Evolutionary conservation across 1,284 basidiomycete species (phyloP).

Genomic region (Ganoderma resinaceum): DNA sequence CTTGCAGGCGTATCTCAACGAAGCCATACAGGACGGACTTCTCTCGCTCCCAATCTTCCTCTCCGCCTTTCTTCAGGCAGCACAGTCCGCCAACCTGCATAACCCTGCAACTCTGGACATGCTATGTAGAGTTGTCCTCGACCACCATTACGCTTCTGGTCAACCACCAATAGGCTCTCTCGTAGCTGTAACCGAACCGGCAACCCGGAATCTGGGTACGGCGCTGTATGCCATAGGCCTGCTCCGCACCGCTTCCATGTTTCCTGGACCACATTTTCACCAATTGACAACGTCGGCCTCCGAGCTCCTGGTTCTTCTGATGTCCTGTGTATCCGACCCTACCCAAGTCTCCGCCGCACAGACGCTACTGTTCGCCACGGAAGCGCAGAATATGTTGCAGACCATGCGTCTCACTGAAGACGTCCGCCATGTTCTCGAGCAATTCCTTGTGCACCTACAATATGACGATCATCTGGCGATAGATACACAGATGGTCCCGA

Average conservation of each 20-base stretch:
- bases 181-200: conserved; percentile 54
- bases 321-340: conserved; percentile 64
- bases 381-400: conserved; percentile 62
- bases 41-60: conserved; percentile 67
- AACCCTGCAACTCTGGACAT: conserved; percentile 69
- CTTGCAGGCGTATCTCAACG: conserved; percentile 66
- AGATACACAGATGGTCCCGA: conserved; percentile 74
- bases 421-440: conserved; percentile 64
- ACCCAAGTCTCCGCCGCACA: conserved; percentile 65
- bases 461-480: conserved; percentile 56
- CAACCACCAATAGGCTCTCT: conserved; percentile 58
- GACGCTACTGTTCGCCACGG: conserved; percentile 59
- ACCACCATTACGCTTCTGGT: conserved; percentile 66
- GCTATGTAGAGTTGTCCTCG: conserved; percentile 68
- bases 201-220: conserved; percentile 55
- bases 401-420: conserved; percentile 55
- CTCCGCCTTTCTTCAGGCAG: conserved; percentile 56
- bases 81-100: conserved; percentile 57
- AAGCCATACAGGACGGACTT: conserved; percentile 60
- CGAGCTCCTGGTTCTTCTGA: conserved; percentile 64
- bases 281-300: conserved; percentile 65
- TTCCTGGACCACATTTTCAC: conserved; percentile 68
- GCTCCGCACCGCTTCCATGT: conserved; percentile 59
- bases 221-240: conserved; percentile 67
- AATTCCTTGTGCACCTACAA: conserved; percentile 54